phyloP scores from a whole-genome alignment of 2,329 filamentous ascomycete species.

The Exserohilum turcica region DNA sequence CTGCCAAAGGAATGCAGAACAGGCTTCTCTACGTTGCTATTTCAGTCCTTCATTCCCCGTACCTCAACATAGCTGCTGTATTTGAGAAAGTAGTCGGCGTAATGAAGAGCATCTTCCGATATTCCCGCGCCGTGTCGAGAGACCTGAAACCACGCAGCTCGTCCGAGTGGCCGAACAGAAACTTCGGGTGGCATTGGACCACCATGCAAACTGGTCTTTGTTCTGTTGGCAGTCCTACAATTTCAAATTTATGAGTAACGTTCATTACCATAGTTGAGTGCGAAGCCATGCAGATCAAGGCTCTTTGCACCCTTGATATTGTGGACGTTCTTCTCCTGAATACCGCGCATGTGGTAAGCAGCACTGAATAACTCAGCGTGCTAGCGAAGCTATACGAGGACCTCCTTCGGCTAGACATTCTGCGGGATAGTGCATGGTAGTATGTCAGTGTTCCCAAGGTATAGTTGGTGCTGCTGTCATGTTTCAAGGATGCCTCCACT shows the following conservation, averaged over 20 bases:
- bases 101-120: conserved; percentile 31
- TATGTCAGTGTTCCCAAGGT: no score
- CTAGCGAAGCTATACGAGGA: no score
- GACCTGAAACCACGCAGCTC: conserved; percentile 34
- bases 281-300: conserved; percentile 45
- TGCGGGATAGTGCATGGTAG: no score
- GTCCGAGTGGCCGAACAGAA: conserved; percentile 41
- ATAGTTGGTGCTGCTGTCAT: background rate
- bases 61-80: no score
- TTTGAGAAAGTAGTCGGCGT: conserved; percentile 31
- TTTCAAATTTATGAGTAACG: background rate
- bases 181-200: conserved; percentile 34
- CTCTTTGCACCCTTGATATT: conserved; percentile 36
- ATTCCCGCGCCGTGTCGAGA: conserved; percentile 39
- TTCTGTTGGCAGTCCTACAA: background rate
- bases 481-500: background rate
- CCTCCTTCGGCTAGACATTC: no score
- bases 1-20: conserved; percentile 45
- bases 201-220: conserved; percentile 21
- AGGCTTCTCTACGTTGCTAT: conserved; percentile 16
- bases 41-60: conserved; percentile 25
- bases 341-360: conserved; percentile 35
- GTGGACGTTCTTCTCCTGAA: conserved; percentile 25
- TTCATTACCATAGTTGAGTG: conserved; percentile 39
- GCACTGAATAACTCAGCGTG: no score